phyloP scores from a whole-genome alignment of 2,329 filamentous ascomycete genomes.

The Pseudogymnoascus sp. region DNA sequence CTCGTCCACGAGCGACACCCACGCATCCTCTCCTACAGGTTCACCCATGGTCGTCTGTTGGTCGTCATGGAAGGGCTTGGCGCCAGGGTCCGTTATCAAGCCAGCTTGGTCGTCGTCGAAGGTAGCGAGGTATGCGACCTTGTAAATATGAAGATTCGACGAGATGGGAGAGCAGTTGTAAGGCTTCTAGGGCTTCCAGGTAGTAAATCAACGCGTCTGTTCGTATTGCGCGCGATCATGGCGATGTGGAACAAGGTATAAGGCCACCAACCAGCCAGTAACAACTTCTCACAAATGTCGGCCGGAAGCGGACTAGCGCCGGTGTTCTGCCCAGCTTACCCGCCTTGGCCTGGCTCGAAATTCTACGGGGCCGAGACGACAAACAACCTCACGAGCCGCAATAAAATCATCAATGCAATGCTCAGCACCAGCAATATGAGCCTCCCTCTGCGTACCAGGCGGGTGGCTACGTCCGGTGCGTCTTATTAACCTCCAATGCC shows the following conservation, averaged over 20 bases:
- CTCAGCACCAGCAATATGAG: slow-evolving; percentile 46
- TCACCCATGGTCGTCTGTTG: slow-evolving; percentile 26
- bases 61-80: slow-evolving; percentile 12
- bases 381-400: slow-evolving; percentile 5
- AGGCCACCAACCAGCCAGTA: slow-evolving; percentile 4
- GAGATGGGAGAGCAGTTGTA: neutral
- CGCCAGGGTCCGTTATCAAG: slow-evolving; percentile 9
- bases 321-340: slow-evolving; percentile 4
- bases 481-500: slow-evolving; percentile 17
- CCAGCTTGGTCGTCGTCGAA: slow-evolving; percentile 5
- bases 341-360: slow-evolving; percentile 5
- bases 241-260: slow-evolving; percentile 9
- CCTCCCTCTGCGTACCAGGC: slow-evolving; percentile 56
- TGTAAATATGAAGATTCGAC: neutral
- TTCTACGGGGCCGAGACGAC: slow-evolving; percentile 5
- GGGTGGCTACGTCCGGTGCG: slow-evolving; percentile 56
- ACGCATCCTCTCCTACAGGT: slow-evolving; percentile 69
- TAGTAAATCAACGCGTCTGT: slow-evolving; percentile 9
- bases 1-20: slow-evolving; percentile 72
- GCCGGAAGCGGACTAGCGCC: slow-evolving; percentile 6
- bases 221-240: slow-evolving; percentile 5
- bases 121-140: neutral
- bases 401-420: slow-evolving; percentile 8
- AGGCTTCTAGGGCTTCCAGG: slow-evolving; percentile 5
- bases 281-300: neutral